phyloP scores from a whole-genome alignment of 140 eudicot genomes.

The Cichorium intybus region DNA sequence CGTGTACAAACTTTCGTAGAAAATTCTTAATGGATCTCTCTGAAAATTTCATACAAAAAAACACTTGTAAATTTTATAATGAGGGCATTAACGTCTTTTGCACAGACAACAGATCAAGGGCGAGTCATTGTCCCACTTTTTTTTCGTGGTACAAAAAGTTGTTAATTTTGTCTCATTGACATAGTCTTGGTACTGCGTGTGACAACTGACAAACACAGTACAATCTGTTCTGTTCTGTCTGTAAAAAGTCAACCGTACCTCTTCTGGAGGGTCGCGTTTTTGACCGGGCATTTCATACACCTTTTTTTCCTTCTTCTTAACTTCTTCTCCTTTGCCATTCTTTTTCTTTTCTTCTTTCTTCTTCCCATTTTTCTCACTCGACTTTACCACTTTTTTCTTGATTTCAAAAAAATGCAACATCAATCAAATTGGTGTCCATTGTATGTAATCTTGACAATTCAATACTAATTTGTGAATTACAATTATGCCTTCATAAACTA shows the following conservation, averaged over 20 bases:
- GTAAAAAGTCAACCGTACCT: conserved; percentile 41
- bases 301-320: conserved; percentile 59
- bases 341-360: conserved; percentile 48
- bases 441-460: conserved; percentile 8
- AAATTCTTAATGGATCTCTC: conserved; percentile 95
- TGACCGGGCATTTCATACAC: conserved; percentile 90
- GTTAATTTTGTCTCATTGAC: not conserved
- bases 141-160: not conserved
- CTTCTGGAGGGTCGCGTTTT: conserved; percentile 91
- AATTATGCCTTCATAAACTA: not conserved
- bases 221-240: not conserved
- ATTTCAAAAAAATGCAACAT: conserved; percentile 3
- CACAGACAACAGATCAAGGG: not conserved
- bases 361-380: conserved; percentile 41
- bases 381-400: conserved; percentile 50
- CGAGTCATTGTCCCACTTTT: not conserved
- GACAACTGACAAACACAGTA: not conserved
- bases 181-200: too few relatives aligned
- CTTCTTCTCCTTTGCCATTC: conserved; percentile 34
- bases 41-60: conserved; percentile 33
- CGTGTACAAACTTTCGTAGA: conserved; percentile 62
- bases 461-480: not conserved
- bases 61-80: not conserved
- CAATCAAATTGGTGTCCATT: conserved; percentile 2
- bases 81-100: not conserved